Conservation (phyloP, 2,329 filamentous ascomycete genomes). For the Cladorrhinum sp. region DNA sequence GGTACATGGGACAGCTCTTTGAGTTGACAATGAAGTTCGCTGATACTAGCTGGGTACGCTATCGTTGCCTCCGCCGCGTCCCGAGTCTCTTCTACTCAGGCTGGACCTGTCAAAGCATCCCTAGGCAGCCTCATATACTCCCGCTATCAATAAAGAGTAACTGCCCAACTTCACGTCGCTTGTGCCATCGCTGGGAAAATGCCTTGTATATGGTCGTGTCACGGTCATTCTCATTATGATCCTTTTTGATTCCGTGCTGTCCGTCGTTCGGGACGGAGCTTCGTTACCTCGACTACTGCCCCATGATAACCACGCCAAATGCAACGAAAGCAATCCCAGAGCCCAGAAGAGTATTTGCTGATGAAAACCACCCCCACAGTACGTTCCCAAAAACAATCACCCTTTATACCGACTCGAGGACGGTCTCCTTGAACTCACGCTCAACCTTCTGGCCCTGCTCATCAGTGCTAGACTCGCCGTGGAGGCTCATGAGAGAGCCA, state of each 20-base stretch:
- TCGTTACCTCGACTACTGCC: conserved; percentile 39
- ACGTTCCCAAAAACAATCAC: conserved; percentile 42
- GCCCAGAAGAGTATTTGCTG: conserved; percentile 43
- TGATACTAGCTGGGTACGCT: conserved; percentile 17
- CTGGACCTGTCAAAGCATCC: conserved; percentile 7
- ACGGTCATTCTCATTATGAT: conserved; percentile 28
- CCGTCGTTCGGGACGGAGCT: conserved; percentile 31
- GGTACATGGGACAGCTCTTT: not conserved
- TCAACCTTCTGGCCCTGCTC: conserved; percentile 98
- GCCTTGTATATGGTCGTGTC: conserved; percentile 22
- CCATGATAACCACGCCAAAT: conserved; percentile 43
- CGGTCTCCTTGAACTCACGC: conserved; percentile 98
- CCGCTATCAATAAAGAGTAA: not conserved
- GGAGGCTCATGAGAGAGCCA: conserved; percentile 89
- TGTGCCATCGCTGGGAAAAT: conserved; percentile 17
- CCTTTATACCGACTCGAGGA: conserved; percentile 88
- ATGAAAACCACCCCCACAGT: conserved; percentile 39
- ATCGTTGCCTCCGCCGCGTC: conserved; percentile 11
- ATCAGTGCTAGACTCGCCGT: conserved; percentile 95
- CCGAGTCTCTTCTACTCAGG: conserved; percentile 1
- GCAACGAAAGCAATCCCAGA: conserved; percentile 48
- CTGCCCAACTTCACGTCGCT: conserved; percentile 9
- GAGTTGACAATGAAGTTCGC: conserved; percentile 15
- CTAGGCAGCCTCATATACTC: conserved; percentile 2
- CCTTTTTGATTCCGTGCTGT: conserved; percentile 37